Evolutionary conservation across 495 filamentous ascomycete genomes (phyloP).

Genomic region (Acidiella bohemica): DNA sequence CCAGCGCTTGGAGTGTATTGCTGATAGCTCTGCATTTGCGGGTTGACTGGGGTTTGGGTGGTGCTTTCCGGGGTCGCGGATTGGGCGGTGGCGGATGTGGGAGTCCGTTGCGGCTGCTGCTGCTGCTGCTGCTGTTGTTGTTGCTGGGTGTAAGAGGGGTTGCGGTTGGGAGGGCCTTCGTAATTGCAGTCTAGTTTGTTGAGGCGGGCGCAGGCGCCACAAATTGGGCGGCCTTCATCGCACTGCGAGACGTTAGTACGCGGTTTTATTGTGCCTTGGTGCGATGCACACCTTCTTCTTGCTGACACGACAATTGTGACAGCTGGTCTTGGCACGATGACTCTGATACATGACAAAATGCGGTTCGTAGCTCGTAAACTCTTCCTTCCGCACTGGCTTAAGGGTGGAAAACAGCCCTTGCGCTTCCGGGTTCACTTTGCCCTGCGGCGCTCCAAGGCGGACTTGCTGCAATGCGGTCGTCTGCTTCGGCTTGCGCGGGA

Average conservation of each 20-base stretch:
- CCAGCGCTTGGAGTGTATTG: background rate
- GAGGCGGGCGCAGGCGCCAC: slow-evolving; percentile 1
- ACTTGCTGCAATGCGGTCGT: background rate
- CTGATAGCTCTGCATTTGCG: no score
- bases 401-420: slow-evolving; percentile 10
- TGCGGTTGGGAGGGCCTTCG: background rate
- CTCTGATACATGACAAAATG: slow-evolving; percentile 5
- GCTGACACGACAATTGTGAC: slow-evolving; percentile 5
- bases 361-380: background rate
- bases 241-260: background rate
- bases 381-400: slow-evolving; percentile 4
- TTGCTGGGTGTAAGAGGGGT: background rate
- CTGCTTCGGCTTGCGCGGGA: background rate
- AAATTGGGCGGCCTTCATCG: slow-evolving; percentile 6
- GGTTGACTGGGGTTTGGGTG: no score
- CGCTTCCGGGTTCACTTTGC: background rate
- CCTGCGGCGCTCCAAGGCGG: background rate
- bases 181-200: slow-evolving; percentile 4
- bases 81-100: background rate
- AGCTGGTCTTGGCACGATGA: slow-evolving; percentile 6
- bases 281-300: slow-evolving; percentile 11
- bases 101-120: background rate
- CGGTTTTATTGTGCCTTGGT: background rate
- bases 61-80: background rate
- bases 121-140: background rate